phyloP scores from a whole-genome alignment of 1,284 basidiomycete genomes.

The Microbotryomycetes sp. region DNA sequence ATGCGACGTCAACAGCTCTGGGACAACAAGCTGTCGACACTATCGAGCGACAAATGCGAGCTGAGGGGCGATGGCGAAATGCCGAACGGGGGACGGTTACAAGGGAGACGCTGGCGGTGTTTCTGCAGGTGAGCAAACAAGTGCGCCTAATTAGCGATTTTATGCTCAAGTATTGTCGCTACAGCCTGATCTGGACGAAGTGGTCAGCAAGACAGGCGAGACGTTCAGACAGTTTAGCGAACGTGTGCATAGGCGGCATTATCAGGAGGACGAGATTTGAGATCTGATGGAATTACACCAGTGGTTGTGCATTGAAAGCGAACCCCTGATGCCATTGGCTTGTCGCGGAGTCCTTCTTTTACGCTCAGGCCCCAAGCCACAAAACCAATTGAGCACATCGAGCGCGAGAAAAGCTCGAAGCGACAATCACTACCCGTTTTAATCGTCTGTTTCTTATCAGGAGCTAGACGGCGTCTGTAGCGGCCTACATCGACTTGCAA shows the following conservation, averaged over 20 bases:
- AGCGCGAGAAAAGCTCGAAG: no score
- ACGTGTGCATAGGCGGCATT: conserved; percentile 23
- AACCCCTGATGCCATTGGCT: no score
- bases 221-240: conserved; percentile 72
- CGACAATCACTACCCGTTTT: no score
- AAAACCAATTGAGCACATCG: no score
- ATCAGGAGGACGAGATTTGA: conserved; percentile 1
- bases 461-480: no score
- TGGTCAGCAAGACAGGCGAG: conserved; percentile 56
- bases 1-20: conserved; percentile 38
- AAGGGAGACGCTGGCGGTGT: conserved; percentile 53
- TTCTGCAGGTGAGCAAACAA: conserved; percentile 58
- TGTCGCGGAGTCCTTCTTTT: no score
- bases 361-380: no score
- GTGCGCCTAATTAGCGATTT: no score
- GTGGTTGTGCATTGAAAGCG: no score
- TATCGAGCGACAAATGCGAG: conserved; percentile 41
- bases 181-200: conserved; percentile 65
- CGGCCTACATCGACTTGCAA: no score
- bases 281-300: no score
- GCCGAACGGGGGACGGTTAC: conserved; percentile 64
- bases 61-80: conserved; percentile 49
- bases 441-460: no score
- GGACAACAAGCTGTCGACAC: conserved; percentile 14
- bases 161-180: not conserved